Evolutionary conservation across 148 eudicot genomes (phyloP).

Genomic region (Pharnaceum exiguum): DNA sequence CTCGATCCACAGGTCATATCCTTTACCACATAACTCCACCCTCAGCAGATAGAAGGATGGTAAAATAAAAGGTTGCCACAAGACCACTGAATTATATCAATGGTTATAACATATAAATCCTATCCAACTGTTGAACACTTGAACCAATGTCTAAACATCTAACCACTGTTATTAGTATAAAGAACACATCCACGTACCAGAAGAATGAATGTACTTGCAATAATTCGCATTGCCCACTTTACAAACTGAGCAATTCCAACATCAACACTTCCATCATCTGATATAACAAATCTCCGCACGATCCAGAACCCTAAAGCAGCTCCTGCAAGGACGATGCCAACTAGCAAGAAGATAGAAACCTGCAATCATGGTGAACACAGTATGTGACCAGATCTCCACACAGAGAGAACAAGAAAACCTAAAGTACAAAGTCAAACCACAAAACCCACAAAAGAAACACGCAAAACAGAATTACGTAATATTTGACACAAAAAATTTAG

Average conservation of each 20-base stretch:
- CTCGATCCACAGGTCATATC: too few relatives aligned
- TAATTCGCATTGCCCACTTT: constrained; percentile 76
- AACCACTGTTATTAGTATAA: background rate
- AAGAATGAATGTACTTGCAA: constrained; percentile 65
- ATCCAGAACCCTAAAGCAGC: constrained; percentile 91
- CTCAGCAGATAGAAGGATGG: too few relatives aligned
- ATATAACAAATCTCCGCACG: constrained; percentile 72
- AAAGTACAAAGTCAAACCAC: too few relatives aligned
- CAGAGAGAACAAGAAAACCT: background rate
- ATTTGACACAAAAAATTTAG: too few relatives aligned
- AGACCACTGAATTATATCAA: too few relatives aligned
- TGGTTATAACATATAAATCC: too few relatives aligned
- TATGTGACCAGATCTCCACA: background rate
- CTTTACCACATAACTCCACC: too few relatives aligned
- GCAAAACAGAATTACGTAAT: too few relatives aligned
- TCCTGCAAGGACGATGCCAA: constrained; percentile 66
- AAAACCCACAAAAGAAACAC: too few relatives aligned
- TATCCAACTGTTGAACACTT: background rate
- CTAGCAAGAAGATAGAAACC: constrained; percentile 62
- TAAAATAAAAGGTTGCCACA: too few relatives aligned
- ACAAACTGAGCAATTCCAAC: constrained; percentile 74
- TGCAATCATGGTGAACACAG: constrained; percentile 21
- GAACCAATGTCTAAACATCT: background rate
- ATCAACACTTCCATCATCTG: constrained; percentile 89
- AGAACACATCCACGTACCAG: constrained; percentile 42